Conservation (phyloP, 768 basidiomycete species). For the Tubosaeta sp. region DNA sequence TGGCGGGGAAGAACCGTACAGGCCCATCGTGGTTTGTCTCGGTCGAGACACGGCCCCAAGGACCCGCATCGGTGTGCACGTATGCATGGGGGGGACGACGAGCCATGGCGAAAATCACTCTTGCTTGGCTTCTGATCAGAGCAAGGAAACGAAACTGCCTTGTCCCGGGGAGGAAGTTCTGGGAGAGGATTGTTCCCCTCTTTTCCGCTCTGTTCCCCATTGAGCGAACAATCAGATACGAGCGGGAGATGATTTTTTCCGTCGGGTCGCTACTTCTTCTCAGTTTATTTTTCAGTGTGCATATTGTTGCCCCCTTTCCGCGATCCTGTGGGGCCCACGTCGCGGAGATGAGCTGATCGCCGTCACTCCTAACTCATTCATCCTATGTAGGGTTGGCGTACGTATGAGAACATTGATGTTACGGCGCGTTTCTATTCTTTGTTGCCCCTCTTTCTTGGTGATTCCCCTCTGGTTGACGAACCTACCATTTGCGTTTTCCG, state of each 20-base stretch:
- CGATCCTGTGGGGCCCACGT: constrained; percentile 12
- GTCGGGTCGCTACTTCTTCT: neutral
- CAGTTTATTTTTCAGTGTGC: neutral
- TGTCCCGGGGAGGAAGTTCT: constrained; percentile 3
- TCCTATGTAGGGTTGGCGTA: constrained; percentile 7
- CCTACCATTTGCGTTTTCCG: neutral
- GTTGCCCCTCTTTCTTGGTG: neutral
- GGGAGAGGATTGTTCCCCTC: neutral
- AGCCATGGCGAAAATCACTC: constrained; percentile 1
- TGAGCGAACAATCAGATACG: neutral
- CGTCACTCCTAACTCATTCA: constrained; percentile 20
- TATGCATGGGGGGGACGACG: neutral
- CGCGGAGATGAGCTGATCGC: constrained; percentile 29
- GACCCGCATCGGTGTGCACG: constrained; percentile 15
- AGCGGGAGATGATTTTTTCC: neutral
- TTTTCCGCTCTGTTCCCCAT: constrained; percentile 6
- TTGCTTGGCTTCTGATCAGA: neutral
- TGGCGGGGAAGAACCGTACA: constrained; percentile 15
- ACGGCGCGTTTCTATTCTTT: neutral
- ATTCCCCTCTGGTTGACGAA: neutral
- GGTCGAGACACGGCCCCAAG: constrained; percentile 3
- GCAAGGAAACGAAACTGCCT: constrained; percentile 3
- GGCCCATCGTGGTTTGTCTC: constrained; percentile 1
- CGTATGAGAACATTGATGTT: neutral
- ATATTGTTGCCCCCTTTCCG: constrained; percentile 7